A percentile compares a stretch with the other conserved stretches of the same genome.
Conservation (phyloP, 108 stramenopile genomes). For the Epithemia pelagica region DNA sequence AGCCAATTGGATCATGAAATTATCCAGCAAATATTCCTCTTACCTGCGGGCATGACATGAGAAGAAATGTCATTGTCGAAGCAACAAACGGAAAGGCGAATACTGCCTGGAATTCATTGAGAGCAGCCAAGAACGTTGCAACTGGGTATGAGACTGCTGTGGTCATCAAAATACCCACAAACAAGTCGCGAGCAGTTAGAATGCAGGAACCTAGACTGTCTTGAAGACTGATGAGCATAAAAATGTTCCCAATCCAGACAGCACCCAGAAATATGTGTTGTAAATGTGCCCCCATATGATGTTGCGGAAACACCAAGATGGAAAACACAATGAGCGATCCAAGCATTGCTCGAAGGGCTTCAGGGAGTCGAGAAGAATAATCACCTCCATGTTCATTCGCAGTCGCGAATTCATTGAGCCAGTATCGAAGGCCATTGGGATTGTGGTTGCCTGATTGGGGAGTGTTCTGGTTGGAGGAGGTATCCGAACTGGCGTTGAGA, state of each 20-base stretch:
- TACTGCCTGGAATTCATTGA: background rate
- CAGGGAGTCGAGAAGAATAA: background rate
- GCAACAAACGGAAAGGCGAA: slow-evolving; percentile 4
- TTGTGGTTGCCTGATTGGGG: background rate
- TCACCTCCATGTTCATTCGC: background rate
- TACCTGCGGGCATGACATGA: slow-evolving; percentile 17
- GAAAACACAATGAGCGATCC: slow-evolving; percentile 18
- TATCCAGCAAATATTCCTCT: too few relatives aligned
- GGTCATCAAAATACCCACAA: slow-evolving; percentile 17
- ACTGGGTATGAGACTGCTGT: slow-evolving; percentile 21
- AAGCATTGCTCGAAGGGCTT: slow-evolving; percentile 12
- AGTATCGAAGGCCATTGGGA: background rate
- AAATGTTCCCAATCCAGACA: slow-evolving; percentile 38
- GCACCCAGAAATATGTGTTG: background rate
- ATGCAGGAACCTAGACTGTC: slow-evolving; percentile 21
- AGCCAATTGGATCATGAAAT: too few relatives aligned
- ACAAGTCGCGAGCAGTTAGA: slow-evolving; percentile 12
- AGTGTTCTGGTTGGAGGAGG: background rate
- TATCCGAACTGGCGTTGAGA: too few relatives aligned
- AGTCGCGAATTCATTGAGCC: background rate
- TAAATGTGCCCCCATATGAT: slow-evolving; percentile 9
- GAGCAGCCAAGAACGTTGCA: background rate
- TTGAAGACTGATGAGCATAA: slow-evolving; percentile 20
- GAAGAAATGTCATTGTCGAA: slow-evolving; percentile 7
- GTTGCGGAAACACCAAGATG: slow-evolving; percentile 13